Base-by-base conservation (phyloP, 1,284 basidiomycete genomes). In the Ustilago crameri region DNA sequence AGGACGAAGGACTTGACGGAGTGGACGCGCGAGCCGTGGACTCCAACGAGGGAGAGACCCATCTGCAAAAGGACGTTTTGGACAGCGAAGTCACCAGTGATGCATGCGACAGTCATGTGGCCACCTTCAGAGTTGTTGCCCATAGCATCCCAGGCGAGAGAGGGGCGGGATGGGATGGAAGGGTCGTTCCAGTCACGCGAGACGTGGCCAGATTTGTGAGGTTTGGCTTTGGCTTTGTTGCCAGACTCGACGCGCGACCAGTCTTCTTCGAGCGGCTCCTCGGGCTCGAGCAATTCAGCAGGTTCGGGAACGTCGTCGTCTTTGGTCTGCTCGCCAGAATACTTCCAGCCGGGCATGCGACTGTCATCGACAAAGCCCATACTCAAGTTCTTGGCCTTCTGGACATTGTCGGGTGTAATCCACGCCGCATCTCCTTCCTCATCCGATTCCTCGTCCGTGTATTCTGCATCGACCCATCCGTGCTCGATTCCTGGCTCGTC, bases 21-120 rank as follows among this genome's bases (percentile, higher is more conserved):
- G 72, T 91, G 88, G 66, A 99, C 95, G 75, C 90, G 88, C 85
- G 91, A 93, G 9, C 96, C 96, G 74, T 95, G 93, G 18, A 91
- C 88, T 15, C 93, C 91, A n/a, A 98, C 90, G 26, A 98, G 87
- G 67, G 90, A 91, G 55, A 99, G 85, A 0, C 92, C 92, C 92
- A 98, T 96, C 83, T 97, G 95, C 52, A 99, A 85, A 61, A 97
- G 85, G 14, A 98, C 93, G 81, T 99, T 99, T 85, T 99, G 96
- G 89, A 99, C 96, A 15, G 96, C 96, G 84, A 94, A 98, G 88
- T 99, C 96, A 37, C 92, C 93, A 2, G 96, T 98, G 92, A 98
- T 81, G 56, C 79, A 80, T 0, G 81, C 81, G 4, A 82, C 81
- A 12, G 74, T 78, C 74, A 82, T 67, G 56, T 61, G 69, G 1